These are phyloP conservation scores for Acanthamoeba lugdunensis DNA, from an alignment of 208 protist genomes.

Conservation along the genomic window DNA sequence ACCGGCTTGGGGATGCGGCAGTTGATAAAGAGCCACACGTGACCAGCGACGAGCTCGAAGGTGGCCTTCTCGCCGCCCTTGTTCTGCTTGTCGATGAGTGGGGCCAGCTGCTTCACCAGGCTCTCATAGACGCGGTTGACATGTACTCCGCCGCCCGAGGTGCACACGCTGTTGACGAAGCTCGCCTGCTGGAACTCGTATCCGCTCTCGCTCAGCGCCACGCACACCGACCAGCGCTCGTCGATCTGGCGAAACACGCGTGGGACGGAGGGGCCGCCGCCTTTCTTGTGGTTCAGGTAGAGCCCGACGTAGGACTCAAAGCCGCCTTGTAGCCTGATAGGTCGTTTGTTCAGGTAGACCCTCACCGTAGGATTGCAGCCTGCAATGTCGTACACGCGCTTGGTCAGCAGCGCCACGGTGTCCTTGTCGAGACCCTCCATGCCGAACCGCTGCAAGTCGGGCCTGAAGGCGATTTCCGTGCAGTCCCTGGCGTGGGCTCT, in stretches of 20 bases:
- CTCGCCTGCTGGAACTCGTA: slow-evolving; percentile 96
- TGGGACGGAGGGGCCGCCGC: not conserved
- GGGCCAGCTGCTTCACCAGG: slow-evolving; percentile 88
- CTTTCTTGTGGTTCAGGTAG: slow-evolving; percentile 61
- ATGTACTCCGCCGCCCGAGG: slow-evolving; percentile 98
- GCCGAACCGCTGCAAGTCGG: slow-evolving; percentile 96
- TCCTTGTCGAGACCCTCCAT: slow-evolving; percentile 96
- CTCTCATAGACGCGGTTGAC: slow-evolving; percentile 96
- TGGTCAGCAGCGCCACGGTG: slow-evolving; percentile 95
- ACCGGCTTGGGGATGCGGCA: slow-evolving; percentile 98
- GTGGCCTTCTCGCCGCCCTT: slow-evolving; percentile 88
- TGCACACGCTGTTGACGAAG: slow-evolving; percentile 99
- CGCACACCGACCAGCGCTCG: slow-evolving; percentile 97
- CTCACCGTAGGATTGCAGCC: slow-evolving; percentile 93
- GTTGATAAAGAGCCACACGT: slow-evolving; percentile 99
- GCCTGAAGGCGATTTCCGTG: slow-evolving; percentile 82
- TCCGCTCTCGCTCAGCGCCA: slow-evolving; percentile 90
- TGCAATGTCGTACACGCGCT: slow-evolving; percentile 98
- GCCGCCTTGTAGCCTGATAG: slow-evolving; percentile 89
- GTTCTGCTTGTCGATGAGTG: slow-evolving; percentile 94
- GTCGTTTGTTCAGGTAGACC: slow-evolving; percentile 96
- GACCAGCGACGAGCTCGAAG: slow-evolving; percentile 95
- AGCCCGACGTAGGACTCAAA: slow-evolving; percentile 97
- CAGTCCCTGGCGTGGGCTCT: no score
- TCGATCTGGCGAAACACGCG: slow-evolving; percentile 86